Evolutionary conservation across 371 early-diverging fungal species (phyloP), one percentile per base, ranked within the genome.

Genomic region (Mortierella sp.): DNA sequence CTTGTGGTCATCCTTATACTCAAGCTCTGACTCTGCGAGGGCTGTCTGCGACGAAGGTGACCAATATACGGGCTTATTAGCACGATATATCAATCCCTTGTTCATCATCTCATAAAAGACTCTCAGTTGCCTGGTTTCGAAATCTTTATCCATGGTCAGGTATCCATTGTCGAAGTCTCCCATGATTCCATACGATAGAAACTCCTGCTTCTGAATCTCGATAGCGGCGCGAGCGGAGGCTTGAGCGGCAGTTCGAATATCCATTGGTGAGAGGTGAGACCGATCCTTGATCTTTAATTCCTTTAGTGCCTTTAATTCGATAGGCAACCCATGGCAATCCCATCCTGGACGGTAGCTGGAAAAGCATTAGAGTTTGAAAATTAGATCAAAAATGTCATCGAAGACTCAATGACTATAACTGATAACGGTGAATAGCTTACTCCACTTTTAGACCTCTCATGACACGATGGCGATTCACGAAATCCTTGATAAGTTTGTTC

Each of bases 261-360:
- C 87, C 61, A 80, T 81, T 0, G 96, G 91, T 17, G 89, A 79
- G 26, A 93, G 75, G 32, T 82, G 83, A 3, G 68, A 62, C 4
- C 54, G 55, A 61, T 64, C 69, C 61, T 59, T 83, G 76, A 83
- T 89, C 68, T 88, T 88, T 29, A 94, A 83, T 61, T 87, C 86
- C 17, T 90, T 89, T 37, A 95, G 81, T 2, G 96, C 96, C 82
- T 97, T 98, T 56, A 96, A 88, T 82, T 98, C 99, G 64, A 98
- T 97, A 12, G 99, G 99, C 32, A 98, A 83, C 2, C 99, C 99
- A 73, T 98, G 99, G 70, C 96, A 96, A 85, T 98, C 99, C 93
- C 96, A 98, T 56, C 99, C 99, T 69, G 98, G 98, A 12, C 93
- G 91, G 76, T 96, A 92, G 67, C 92, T 92, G 67, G 5, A 31